A percentile compares a stretch with the other conserved stretches of the same genome.
Evolutionary conservation across 768 basidiomycete genomes (phyloP).

Genomic region (Porphyrellus cyaneotinctus): DNA sequence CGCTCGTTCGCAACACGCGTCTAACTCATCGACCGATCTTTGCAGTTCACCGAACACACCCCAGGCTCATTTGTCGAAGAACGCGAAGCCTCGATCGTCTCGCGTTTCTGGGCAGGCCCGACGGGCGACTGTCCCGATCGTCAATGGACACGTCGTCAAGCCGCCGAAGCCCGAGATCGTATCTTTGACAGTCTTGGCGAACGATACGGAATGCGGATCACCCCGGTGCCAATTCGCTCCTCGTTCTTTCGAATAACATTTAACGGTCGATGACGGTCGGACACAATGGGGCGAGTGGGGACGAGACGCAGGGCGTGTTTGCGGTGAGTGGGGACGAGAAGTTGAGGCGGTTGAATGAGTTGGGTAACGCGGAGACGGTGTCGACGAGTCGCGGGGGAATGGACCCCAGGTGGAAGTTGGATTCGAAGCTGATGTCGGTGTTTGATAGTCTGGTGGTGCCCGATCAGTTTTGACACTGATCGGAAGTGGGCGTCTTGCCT

Average conservation of each 20-base stretch:
- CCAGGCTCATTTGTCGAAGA: constrained; percentile 84
- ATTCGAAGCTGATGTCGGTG: constrained; percentile 32
- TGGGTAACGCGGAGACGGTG: constrained; percentile 68
- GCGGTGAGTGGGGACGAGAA: constrained; percentile 76
- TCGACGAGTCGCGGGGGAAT: constrained; percentile 69
- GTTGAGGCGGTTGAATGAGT: constrained; percentile 68
- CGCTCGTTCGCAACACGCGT: neutral
- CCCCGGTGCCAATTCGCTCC: constrained; percentile 74
- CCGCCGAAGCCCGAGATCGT: constrained; percentile 89
- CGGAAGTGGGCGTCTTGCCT: too few relatives aligned
- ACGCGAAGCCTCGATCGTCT: constrained; percentile 75
- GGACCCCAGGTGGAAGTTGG: constrained; percentile 68
- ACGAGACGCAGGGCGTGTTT: constrained; percentile 55
- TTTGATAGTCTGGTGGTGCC: too few relatives aligned
- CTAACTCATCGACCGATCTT: neutral
- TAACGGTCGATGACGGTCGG: constrained; percentile 78
- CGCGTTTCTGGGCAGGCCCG: constrained; percentile 74
- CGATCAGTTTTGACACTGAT: too few relatives aligned
- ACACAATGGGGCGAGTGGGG: constrained; percentile 29
- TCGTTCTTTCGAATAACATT: constrained; percentile 78
- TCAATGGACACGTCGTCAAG: constrained; percentile 82
- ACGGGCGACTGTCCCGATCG: constrained; percentile 51
- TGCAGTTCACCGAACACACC: constrained; percentile 85
- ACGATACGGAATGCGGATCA: constrained; percentile 77
- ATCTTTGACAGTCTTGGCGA: constrained; percentile 87